Evolutionary conservation across 495 filamentous ascomycete genomes (phyloP).

Genomic region (Aspergillus panamensis): DNA sequence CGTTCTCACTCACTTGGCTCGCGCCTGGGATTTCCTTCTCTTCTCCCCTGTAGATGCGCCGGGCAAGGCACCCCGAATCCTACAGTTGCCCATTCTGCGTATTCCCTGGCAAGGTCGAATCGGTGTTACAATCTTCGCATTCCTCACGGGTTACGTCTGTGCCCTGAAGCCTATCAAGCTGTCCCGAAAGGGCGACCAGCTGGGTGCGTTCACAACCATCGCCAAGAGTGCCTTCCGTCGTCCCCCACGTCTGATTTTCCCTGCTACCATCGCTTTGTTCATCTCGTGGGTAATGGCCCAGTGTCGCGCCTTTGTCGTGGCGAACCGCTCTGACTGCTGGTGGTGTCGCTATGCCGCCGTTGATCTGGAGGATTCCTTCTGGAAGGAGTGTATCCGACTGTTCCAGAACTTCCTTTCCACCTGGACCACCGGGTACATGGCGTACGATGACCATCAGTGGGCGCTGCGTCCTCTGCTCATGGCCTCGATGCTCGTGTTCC

Average conservation of each 20-base stretch:
- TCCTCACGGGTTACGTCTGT: conserved; percentile 67
- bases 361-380: conserved; percentile 36
- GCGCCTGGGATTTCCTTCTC: conserved; percentile 56
- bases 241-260: conserved; percentile 59
- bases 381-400: conserved; percentile 38
- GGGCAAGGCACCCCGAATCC: conserved; percentile 44
- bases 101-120: conserved; percentile 61
- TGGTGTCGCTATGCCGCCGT: conserved; percentile 58
- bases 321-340: conserved; percentile 54
- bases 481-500: conserved; percentile 60
- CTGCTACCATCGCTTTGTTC: conserved; percentile 53
- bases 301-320: conserved; percentile 56
- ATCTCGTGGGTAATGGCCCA: conserved; percentile 58
- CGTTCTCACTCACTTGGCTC: conserved; percentile 59
- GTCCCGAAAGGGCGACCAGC: conserved; percentile 50
- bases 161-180: conserved; percentile 63
- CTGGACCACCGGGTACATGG: conserved; percentile 57
- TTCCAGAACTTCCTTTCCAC: conserved; percentile 50
- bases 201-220: conserved; percentile 51
- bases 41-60: conserved; percentile 51
- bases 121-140: conserved; percentile 63
- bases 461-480: conserved; percentile 59
- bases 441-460: conserved; percentile 66
- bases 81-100: conserved; percentile 59
- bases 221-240: conserved; percentile 62